Evolutionary conservation across 495 filamentous ascomycete genomes (phyloP), one percentile per base, ranked within the genome.

Genomic region (Hypoxylon crocopeplum): DNA sequence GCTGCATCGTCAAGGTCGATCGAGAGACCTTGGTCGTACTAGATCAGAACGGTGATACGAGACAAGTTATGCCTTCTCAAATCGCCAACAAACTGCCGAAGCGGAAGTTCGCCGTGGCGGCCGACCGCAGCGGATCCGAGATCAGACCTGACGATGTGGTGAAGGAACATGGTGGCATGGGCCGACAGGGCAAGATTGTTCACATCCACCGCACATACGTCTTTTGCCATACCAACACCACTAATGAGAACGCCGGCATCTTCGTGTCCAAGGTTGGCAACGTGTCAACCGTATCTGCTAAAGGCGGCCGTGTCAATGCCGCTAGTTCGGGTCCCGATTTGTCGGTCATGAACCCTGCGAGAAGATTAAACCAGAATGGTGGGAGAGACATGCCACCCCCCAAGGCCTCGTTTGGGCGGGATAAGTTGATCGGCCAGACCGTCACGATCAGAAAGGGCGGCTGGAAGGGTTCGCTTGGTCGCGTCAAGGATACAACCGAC

Each of bases 1-100:
- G 86, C 36, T 95, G 90, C 69, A 86, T 98, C 34, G 86, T 95
- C 75, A 97, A 97, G 73, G 92, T 98, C 17, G 94, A 98, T 64
- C 87, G 93, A 25, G 94, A 98, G 69, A 90, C 91, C 5, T 72
- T 99, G 37, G 89, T 88, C 12, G 88, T 97, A 2, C 73, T 99
- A 8, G 93, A 97, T 68, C 94, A 98, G 71, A 89, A 95, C 55
- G 89, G 89, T 44, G 89, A 91, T 41, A 82, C 82, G 13, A 87
- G 91, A 40, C 88, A 87, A 49, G 79, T 97, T 10, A 84, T 96
- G 69, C 92, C 92, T 30, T 95, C 93, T 2, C 91, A 94, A 69
- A 91, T 99, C 38, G 86, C 90, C 8, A 92, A 92, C 75, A 92
- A 90, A 71, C 79, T 98, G 25, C 85, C 87, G 2, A 86, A 84